A percentile compares a stretch with the other conserved stretches of the same genome.
Evolutionary conservation across 495 filamentous ascomycete genomes (phyloP).

Genomic region (Clohesyomyces aquaticus): DNA sequence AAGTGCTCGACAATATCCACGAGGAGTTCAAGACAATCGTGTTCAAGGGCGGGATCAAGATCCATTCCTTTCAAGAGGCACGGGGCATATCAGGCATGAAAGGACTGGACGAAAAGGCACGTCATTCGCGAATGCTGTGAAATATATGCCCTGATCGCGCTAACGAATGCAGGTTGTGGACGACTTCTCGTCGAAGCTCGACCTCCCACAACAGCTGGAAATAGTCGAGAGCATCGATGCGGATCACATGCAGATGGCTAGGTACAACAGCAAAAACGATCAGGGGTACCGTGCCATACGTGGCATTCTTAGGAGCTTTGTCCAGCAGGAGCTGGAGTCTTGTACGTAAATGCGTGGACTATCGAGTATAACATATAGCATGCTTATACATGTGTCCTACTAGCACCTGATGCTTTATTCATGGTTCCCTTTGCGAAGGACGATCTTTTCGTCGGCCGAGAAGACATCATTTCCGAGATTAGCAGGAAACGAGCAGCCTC

Average conservation of each 20-base stretch:
- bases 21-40: slow-evolving; percentile 44
- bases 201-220: slow-evolving; percentile 40
- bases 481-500: slow-evolving; percentile 1
- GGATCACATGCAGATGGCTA: slow-evolving; percentile 48
- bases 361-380: background rate
- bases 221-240: slow-evolving; percentile 48
- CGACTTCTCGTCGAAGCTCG: slow-evolving; percentile 47
- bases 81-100: slow-evolving; percentile 48
- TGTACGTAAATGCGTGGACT: slow-evolving; percentile 19
- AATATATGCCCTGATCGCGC: slow-evolving; percentile 6
- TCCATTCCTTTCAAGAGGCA: slow-evolving; percentile 53
- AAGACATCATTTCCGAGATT: slow-evolving; percentile 14
- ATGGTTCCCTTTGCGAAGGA: slow-evolving; percentile 23
- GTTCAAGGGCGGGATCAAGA: slow-evolving; percentile 37
- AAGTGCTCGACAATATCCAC: slow-evolving; percentile 49
- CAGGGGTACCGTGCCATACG: slow-evolving; percentile 43
- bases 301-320: slow-evolving; percentile 40
- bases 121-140: slow-evolving; percentile 11
- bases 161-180: slow-evolving; percentile 42
- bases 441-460: slow-evolving; percentile 16
- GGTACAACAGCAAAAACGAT: slow-evolving; percentile 42
- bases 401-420: slow-evolving; percentile 9
- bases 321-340: slow-evolving; percentile 15
- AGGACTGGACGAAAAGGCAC: slow-evolving; percentile 47
- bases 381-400: slow-evolving; percentile 1